Base-by-base conservation (phyloP, 1,284 basidiomycete species). In the Trametes versicolor region DNA sequence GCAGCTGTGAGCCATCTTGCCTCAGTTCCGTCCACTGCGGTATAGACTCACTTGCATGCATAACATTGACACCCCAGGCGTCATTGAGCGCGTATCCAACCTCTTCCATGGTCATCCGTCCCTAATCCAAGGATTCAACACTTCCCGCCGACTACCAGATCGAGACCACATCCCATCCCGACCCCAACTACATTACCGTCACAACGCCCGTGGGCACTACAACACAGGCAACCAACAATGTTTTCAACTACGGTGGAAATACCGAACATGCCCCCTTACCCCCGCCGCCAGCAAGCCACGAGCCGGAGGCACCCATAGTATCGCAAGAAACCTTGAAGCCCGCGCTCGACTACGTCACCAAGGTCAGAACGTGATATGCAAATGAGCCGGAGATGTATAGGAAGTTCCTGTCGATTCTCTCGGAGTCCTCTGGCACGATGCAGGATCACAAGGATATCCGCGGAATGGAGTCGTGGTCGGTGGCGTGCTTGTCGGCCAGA, bases 51-150 rank as follows among this genome's bases (percentile, higher is more conserved):
- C 19, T 9, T 15, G 34, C 47, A 29, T 23, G 36, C 23, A 12
- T 53, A 97, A 95, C 56, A 98, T 99, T 78, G 97, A 99, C 81
- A 99, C 97, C 0, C 96, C 96, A 0, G 96, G 96, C 56, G 97
- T 99, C 60, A 99, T 99, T 75, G 91, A 93, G 77, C 94, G 97
- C 65, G 97, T 99, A 36, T 97, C 96, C 1, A 88, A 91, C 43
- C 89, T 99, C 27, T 99, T 99, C 81, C 89, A 91, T 64, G 96
- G 95, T 1, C 95, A 98, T 75, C 95, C 95, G 0, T 78, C 83
- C 32, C 91, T 99, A 67, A 98, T 99, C 54, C 95, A 98, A 79
- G 97, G 96, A 25, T 99, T 99, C 85, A 99, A 99, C 82, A 98
- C 85, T 99, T 10, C 97, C 97, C 1, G 88, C 90, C 12, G 97